Percentiles rank a stretch among this genome's conserved stretches.
Conservation (phyloP, 169 alveolate species). For the Eimeria praecox region DNA sequence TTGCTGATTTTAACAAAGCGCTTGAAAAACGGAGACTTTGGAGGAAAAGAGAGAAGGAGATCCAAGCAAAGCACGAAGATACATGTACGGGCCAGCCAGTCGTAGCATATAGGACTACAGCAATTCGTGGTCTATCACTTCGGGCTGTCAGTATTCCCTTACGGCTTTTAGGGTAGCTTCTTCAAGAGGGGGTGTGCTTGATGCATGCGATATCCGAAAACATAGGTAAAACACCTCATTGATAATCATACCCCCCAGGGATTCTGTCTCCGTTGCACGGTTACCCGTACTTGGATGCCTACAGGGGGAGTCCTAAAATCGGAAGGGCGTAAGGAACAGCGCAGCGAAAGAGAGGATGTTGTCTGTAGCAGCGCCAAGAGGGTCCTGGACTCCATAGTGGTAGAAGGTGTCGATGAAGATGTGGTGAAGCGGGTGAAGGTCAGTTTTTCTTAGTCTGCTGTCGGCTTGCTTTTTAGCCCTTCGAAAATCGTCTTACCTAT, state of each 20-base stretch:
- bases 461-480: background rate
- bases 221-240: background rate
- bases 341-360: background rate
- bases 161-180: background rate
- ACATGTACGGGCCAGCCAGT: conserved; percentile 30
- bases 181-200: background rate
- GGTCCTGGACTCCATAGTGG: conserved; percentile 56
- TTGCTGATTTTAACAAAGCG: conserved; percentile 65
- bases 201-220: background rate
- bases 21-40: conserved; percentile 67
- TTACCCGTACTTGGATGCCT: background rate
- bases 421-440: conserved; percentile 69
- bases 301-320: conserved; percentile 58
- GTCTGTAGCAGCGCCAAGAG: conserved; percentile 44
- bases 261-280: background rate
- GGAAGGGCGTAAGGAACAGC: background rate
- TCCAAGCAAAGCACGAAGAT: conserved; percentile 47
- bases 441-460: background rate
- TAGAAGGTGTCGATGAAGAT: conserved; percentile 51
- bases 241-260: background rate
- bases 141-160: background rate
- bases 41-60: conserved; percentile 49
- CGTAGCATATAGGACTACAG: background rate
- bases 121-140: background rate
- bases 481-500: background rate